Evolutionary conservation across 148 eudicot genomes (phyloP), one percentile per base, ranked within the genome.

Genomic region (Hydrangea macrophylla): DNA sequence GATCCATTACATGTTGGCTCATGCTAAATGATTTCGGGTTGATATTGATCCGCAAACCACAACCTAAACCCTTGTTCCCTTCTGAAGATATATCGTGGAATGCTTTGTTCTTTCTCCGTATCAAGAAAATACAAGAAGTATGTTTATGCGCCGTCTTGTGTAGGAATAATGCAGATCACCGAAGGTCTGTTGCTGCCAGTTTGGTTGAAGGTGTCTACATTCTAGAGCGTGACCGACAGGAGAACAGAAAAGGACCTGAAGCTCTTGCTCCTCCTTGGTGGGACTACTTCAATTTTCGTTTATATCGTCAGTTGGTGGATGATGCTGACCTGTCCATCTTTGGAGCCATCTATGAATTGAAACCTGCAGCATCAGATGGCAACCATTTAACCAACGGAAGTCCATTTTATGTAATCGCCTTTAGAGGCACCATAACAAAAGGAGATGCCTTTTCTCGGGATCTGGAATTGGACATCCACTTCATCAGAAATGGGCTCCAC

Each of bases 181-280:
- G 86, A 55, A 82, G 89, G 72, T 85, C 96, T 45, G 77, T 94
- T 9, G 88, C 93, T 31, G 97, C 98, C 13, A 81, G 97, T 70
- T 80, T 94, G 44, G 96, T 94, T 54, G 81, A 85, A 68, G 96
- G 89, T 22, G 96, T 84, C n/a, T 90, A 94, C 74, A 80, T 82
- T 36, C 70, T 84, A 7, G 98, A 93, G 71, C 82, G 92, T 10
- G 97, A 89, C 78, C 96, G 93, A 51, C 96, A 92, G 55, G 93
- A 85, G 65, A 81, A 75, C 10, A 83, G 90, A 28, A 69, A 76
- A 61, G 86, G 81, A 20, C 51, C 74, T 2, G 64, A 83, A 27
- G 91, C 96, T 60, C 86, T 88, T 22, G 91, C 98, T 74, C 87
- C 92, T 22, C 77, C 73, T 1, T 94, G 98, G 98, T 94, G 97